Evolutionary conservation across 306 rosid species (phyloP).

Genomic region (Neltuma alba): DNA sequence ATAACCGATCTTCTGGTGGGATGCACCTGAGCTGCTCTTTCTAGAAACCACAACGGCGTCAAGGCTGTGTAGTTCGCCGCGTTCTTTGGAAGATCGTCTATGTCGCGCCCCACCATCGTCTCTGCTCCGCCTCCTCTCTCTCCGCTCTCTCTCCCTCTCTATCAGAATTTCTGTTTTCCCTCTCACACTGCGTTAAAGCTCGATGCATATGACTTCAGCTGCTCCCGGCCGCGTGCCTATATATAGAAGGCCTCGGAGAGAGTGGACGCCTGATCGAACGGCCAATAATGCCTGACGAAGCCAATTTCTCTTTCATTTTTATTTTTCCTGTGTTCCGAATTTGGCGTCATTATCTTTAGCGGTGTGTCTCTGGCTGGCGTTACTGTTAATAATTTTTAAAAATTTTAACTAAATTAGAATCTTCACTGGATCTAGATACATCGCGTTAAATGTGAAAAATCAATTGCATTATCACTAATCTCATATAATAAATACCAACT

Average conservation of each 20-base stretch:
- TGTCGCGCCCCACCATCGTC: conserved; percentile 54
- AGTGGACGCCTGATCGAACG: neutral
- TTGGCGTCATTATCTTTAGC: neutral
- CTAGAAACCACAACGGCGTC: conserved; percentile 90
- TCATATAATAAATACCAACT: too few relatives aligned
- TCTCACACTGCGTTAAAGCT: neutral
- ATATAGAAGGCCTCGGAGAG: neutral
- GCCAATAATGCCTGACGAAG: neutral
- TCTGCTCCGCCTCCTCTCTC: neutral
- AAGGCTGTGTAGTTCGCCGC: conserved; percentile 82
- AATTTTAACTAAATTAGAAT: too few relatives aligned
- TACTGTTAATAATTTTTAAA: neutral
- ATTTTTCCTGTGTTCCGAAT: neutral
- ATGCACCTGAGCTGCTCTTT: conserved; percentile 86
- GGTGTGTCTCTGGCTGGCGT: neutral
- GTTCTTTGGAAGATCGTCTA: conserved; percentile 86
- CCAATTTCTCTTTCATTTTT: neutral
- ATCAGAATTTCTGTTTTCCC: neutral
- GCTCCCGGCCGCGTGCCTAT: neutral
- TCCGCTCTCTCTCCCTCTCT: too few relatives aligned
- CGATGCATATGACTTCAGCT: neutral
- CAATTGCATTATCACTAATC: too few relatives aligned
- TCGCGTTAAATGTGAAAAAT: too few relatives aligned
- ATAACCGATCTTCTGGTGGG: conserved; percentile 68
- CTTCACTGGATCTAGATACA: too few relatives aligned